These are phyloP conservation scores for Fusarium nanum DNA, from an alignment of 2,329 filamentous ascomycete genomes.

Conservation along the genomic window DNA sequence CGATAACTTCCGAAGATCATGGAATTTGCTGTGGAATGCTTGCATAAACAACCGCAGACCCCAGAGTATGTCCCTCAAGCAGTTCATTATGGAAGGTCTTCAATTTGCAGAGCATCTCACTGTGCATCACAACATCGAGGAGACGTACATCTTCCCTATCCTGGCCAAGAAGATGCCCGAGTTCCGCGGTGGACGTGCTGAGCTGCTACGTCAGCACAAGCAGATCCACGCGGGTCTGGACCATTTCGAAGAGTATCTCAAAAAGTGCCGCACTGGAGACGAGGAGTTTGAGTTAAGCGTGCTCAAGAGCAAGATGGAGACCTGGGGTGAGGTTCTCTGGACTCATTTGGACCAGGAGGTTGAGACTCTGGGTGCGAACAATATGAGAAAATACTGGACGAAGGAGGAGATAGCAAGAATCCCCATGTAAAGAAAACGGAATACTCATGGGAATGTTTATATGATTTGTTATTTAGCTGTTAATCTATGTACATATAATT, in stretches of 20 bases:
- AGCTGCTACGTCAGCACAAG: slow-evolving; percentile 79
- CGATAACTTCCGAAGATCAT: slow-evolving; percentile 79
- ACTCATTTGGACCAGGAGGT: slow-evolving; percentile 88
- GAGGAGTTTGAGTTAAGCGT: slow-evolving; percentile 65
- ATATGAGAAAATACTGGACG: slow-evolving; percentile 88
- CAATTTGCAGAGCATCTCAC: slow-evolving; percentile 77
- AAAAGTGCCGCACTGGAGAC: slow-evolving; percentile 71
- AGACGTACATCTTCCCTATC: slow-evolving; percentile 81
- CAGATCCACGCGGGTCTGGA: slow-evolving; percentile 83
- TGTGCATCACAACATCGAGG: slow-evolving; percentile 85
- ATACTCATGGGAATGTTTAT: neutral
- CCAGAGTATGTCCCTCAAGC: slow-evolving; percentile 70
- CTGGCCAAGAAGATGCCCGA: slow-evolving; percentile 83
- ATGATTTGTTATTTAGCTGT: slow-evolving; percentile 9
- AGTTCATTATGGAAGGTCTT: slow-evolving; percentile 76
- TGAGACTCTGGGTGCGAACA: slow-evolving; percentile 76
- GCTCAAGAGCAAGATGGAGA: slow-evolving; percentile 78
- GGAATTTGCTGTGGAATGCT: slow-evolving; percentile 77
- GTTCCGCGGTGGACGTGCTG: slow-evolving; percentile 67
- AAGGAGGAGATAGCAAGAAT: slow-evolving; percentile 77
- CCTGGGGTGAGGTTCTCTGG: slow-evolving; percentile 83
- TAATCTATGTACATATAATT: slow-evolving; percentile 10
- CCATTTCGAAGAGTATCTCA: slow-evolving; percentile 72
- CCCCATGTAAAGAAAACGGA: slow-evolving; percentile 66
- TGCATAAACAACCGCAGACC: slow-evolving; percentile 70